phyloP scores from a whole-genome alignment of 2,329 filamentous ascomycete species.

The Cladorrhinum sp. region DNA sequence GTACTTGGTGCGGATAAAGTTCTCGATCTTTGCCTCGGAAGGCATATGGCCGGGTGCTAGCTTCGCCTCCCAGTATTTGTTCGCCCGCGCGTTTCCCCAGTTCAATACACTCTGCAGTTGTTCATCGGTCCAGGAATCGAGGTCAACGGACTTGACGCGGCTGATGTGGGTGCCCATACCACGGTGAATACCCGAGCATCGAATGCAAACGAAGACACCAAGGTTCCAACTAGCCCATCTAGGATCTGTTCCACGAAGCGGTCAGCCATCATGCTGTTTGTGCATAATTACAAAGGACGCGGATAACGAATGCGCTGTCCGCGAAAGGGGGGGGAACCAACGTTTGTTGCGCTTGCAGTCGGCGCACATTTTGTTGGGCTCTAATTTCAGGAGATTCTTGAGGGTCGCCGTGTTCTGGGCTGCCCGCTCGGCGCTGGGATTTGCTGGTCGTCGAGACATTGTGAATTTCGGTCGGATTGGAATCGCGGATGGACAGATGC shows the following conservation, averaged over 20 bases:
- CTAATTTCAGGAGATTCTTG: conserved; percentile 91
- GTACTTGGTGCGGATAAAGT: conserved; percentile 99
- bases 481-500: background rate
- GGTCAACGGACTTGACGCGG: conserved; percentile 94
- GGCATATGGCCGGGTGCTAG: conserved; percentile 86
- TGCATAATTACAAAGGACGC: conserved; percentile 34
- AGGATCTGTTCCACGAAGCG: conserved; percentile 60
- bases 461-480: background rate
- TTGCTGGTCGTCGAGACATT: conserved; percentile 77
- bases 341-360: conserved; percentile 99
- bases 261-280: conserved; percentile 9
- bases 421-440: conserved; percentile 77
- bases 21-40: conserved; percentile 97
- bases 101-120: conserved; percentile 89
- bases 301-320: background rate
- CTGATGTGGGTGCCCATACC: conserved; percentile 99
- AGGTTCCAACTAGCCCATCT: conserved; percentile 99
- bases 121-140: conserved; percentile 98
- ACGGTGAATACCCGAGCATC: conserved; percentile 96
- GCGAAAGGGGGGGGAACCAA: conserved; percentile 35
- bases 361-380: conserved; percentile 93
- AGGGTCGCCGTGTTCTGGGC: conserved; percentile 88
- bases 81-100: conserved; percentile 95
- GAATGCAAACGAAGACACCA: conserved; percentile 95
- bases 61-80: conserved; percentile 99